Evolutionary conservation across 2,329 filamentous ascomycete genomes (phyloP), one percentile per base, ranked within the genome.

Genomic region (Basipetospora chlamydospora): DNA sequence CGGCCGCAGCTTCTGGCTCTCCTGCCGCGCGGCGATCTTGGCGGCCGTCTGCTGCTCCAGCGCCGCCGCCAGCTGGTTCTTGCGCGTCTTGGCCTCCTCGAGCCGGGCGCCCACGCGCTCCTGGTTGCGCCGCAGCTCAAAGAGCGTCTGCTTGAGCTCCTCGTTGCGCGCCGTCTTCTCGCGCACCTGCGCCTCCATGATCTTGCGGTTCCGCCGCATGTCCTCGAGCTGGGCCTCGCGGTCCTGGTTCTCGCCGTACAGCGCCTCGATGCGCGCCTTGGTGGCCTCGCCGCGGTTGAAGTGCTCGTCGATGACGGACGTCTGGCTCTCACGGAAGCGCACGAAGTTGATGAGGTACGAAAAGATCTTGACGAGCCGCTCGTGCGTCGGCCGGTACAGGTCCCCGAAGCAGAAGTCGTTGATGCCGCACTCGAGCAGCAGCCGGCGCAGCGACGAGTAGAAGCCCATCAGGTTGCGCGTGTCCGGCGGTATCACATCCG

Each of bases 321-420:
- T 92, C 57, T 96, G 88, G 43, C 80, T 86, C 61, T 95, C 87
- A 48, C 90, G 81, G 61, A 96, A 98, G 37, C 90, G 78, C 46
- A 96, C 87, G 58, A 98, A 98, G 60, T 98, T 98, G 65, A 98
- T 98, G 44, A 96, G 73, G 58, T 95, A 95, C 45, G 84, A 93
- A 55, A 98, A 90, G 50, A 96, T 92, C 62, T 90, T 93, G 50
- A 88, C 80, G 11, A 96, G 70, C 30, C 90, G 81, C 40, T 84
- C 80, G 52, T 92, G 83, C 2, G 85, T 93, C 12, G 90, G 90
- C 54, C 80, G 81, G 54, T 92, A 88, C 5, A 98, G 65, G 55
- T 98, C 90, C 41, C 78, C 77, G 59, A 96, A 94, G 25, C 81
- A 85, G 50, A 98, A 94, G 57, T 98, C 90, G 42, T 78, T 79